phyloP scores from a whole-genome alignment of 1,139 yeast species.

The Casaregolazyma suthepensis region DNA sequence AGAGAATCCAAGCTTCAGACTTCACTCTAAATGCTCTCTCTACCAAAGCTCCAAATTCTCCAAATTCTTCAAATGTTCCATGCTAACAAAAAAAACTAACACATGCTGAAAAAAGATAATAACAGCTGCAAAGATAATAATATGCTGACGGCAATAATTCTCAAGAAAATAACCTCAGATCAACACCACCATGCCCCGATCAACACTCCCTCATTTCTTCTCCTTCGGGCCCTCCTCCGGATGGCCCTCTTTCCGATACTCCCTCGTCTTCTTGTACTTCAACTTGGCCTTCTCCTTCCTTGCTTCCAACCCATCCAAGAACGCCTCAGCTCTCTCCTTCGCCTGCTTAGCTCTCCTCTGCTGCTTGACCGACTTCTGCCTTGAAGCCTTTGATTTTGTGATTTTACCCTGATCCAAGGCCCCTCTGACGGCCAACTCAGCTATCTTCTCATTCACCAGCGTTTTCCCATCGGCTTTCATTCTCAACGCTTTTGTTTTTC shows the following conservation, averaged over 20 bases:
- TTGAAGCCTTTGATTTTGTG: conserved; percentile 12
- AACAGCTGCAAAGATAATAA: too few relatives aligned
- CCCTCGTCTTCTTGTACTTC: conserved; percentile 22
- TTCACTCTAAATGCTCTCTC: too few relatives aligned
- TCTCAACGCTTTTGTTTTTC: neutral
- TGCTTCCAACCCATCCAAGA: conserved; percentile 25
- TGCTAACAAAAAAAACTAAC: too few relatives aligned
- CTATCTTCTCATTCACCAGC: conserved; percentile 27
- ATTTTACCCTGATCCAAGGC: conserved; percentile 16
- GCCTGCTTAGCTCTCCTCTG: conserved; percentile 25
- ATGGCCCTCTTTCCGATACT: conserved; percentile 20
- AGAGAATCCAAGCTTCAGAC: too few relatives aligned
- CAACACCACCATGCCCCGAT: too few relatives aligned
- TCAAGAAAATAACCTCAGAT: too few relatives aligned
- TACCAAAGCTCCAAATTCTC: too few relatives aligned
- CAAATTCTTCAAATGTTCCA: too few relatives aligned
- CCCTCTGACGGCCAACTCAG: conserved; percentile 28
- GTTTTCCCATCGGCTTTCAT: conserved; percentile 21
- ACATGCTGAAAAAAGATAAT: too few relatives aligned
- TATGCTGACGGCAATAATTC: too few relatives aligned
- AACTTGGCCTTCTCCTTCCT: conserved; percentile 26
- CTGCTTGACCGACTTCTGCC: conserved; percentile 20
- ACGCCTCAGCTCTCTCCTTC: conserved; percentile 24
- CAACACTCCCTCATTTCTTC: neutral
- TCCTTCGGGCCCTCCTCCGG: neutral